Percentiles rank a stretch among this genome's conserved stretches.
phyloP scores from a whole-genome alignment of 139 green algal species.

The Chlorella sp. region DNA sequence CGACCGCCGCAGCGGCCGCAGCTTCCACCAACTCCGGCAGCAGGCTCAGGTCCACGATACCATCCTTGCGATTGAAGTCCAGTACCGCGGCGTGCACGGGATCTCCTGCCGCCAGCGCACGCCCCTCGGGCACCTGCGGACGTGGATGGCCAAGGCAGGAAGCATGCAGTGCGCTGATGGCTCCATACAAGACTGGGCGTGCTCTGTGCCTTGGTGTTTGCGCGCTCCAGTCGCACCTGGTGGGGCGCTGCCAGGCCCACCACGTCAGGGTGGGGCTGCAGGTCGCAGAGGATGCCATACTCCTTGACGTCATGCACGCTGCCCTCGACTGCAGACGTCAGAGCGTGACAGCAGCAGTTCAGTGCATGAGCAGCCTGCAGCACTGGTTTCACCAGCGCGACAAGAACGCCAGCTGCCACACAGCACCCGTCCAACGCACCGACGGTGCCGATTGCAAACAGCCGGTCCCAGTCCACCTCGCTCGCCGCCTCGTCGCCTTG shows the following conservation, averaged over 20 bases:
- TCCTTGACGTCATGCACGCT: slow-evolving; percentile 63
- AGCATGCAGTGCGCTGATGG: too few species aligned
- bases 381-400: not conserved
- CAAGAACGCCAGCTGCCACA: not conserved
- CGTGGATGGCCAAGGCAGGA: too few species aligned
- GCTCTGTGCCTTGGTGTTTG: too few species aligned
- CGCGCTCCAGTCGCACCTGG: slow-evolving; percentile 27
- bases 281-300: slow-evolving; percentile 78
- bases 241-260: slow-evolving; percentile 47
- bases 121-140: not conserved
- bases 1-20: not conserved
- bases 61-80: slow-evolving; percentile 69
- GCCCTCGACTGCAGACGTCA: slow-evolving; percentile 23
- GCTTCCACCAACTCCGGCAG: slow-evolving; percentile 26
- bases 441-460: slow-evolving; percentile 18
- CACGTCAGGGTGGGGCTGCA: slow-evolving; percentile 63
- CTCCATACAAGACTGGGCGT: too few species aligned
- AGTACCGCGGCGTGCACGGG: slow-evolving; percentile 54
- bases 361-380: not conserved
- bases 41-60: slow-evolving; percentile 75
- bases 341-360: not conserved
- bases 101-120: not conserved
- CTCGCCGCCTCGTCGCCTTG: too few species aligned
- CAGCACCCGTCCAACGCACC: not conserved
- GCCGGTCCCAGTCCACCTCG: slow-evolving; percentile 11